Evolutionary conservation across 768 basidiomycete genomes (phyloP).

Genomic region (Rhizopogon rudus): DNA sequence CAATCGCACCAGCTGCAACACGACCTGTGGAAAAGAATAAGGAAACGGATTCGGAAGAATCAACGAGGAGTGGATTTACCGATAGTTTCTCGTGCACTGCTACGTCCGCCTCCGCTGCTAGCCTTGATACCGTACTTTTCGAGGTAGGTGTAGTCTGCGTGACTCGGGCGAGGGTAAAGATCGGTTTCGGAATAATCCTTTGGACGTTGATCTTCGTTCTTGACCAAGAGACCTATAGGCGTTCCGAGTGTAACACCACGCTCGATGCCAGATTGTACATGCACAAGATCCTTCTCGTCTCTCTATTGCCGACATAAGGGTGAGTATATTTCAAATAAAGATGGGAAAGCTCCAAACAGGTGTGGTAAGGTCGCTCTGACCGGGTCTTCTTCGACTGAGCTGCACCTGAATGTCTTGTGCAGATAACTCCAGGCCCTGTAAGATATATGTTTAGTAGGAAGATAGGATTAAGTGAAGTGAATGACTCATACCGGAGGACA

Average conservation of each 20-base stretch:
- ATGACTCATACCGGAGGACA: conserved; percentile 77
- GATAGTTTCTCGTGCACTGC: conserved; percentile 95
- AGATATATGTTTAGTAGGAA: conserved; percentile 7
- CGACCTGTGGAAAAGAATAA: conserved; percentile 50
- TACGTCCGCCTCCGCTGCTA: conserved; percentile 92
- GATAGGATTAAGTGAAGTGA: conserved; percentile 3
- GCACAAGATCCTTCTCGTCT: conserved; percentile 93
- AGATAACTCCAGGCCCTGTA: conserved; percentile 76
- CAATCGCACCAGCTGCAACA: conserved; percentile 97
- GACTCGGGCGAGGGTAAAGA: conserved; percentile 92
- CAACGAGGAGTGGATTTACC: conserved; percentile 39
- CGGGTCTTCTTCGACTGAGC: conserved; percentile 86
- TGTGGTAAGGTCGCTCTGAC: conserved; percentile 95
- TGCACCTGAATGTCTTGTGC: conserved; percentile 87
- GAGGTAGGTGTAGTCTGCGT: conserved; percentile 97
- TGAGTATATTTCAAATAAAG: background rate
- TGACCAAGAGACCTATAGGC: conserved; percentile 94
- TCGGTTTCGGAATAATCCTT: conserved; percentile 99
- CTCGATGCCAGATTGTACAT: conserved; percentile 91
- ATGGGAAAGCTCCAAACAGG: conserved; percentile 53
- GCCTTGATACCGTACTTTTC: conserved; percentile 98
- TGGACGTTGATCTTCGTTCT: conserved; percentile 97
- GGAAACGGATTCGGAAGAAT: background rate
- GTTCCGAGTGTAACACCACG: conserved; percentile 95
- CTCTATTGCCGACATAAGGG: conserved; percentile 44